phyloP scores from a whole-genome alignment of 73 alveolate species.

The Paraurostyla sp. region DNA sequence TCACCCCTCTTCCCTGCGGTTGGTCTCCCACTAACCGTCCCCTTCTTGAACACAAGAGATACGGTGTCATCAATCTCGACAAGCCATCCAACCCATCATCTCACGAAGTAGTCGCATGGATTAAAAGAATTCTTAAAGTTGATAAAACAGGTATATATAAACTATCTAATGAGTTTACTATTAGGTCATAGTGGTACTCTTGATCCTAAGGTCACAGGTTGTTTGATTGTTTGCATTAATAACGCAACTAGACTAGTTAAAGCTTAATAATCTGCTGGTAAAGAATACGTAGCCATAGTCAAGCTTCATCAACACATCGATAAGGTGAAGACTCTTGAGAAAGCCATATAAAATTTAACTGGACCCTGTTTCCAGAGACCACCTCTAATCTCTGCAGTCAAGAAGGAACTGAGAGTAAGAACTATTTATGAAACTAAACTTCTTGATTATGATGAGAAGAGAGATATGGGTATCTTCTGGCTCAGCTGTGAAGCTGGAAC shows the following conservation, averaged over 20 bases:
- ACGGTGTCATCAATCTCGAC: slow-evolving; percentile 99
- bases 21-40: slow-evolving; percentile 98
- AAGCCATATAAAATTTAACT: slow-evolving; percentile 93
- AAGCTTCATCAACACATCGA: slow-evolving; percentile 95
- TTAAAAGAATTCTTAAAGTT: slow-evolving; percentile 96
- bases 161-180: too few relatives aligned
- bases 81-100: slow-evolving; percentile 98
- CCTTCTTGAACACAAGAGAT: slow-evolving; percentile 94
- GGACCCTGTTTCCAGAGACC: slow-evolving; percentile 99
- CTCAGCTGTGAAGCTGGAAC: slow-evolving; percentile 99
- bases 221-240: slow-evolving; percentile 99
- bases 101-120: slow-evolving; percentile 99
- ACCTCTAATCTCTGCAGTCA: slow-evolving; percentile 99
- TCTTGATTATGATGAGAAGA: slow-evolving; percentile 96
- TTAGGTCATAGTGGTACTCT: slow-evolving; percentile 99
- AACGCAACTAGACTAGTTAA: slow-evolving; percentile 99
- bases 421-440: slow-evolving; percentile 97
- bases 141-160: slow-evolving; percentile 99
- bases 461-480: slow-evolving; percentile 97
- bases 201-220: slow-evolving; percentile 99
- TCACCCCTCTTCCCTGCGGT: slow-evolving; percentile 99
- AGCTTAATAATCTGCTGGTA: slow-evolving; percentile 96
- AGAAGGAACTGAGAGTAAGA: slow-evolving; percentile 99
- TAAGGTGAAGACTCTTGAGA: slow-evolving; percentile 84
- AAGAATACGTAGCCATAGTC: slow-evolving; percentile 98